These are phyloP conservation scores for Luffa aegyptiaca DNA, from an alignment of 306 rosid species.

Conservation along the genomic window DNA sequence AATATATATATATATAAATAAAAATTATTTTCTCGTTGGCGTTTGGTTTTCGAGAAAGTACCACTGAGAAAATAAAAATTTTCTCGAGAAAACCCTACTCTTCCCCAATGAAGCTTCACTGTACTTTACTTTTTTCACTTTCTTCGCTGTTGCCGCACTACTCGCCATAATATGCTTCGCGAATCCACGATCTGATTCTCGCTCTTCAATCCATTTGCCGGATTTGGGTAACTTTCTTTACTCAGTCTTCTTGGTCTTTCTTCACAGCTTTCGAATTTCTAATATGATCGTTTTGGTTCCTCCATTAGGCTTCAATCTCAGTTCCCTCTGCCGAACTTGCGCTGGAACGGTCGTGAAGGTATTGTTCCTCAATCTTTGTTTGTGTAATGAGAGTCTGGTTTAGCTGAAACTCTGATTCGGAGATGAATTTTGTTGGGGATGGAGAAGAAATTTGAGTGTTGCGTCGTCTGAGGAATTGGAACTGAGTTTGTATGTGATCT, in stretches of 20 bases:
- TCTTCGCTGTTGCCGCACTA: slow-evolving; percentile 4
- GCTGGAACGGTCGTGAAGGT: background rate
- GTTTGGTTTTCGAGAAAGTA: slow-evolving; percentile 30
- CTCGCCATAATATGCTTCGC: background rate
- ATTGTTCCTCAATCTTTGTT: background rate
- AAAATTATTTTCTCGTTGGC: slow-evolving; percentile 17
- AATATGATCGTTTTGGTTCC: background rate
- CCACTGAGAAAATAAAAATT: background rate
- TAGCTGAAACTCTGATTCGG: slow-evolving; percentile 1
- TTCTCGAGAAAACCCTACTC: slow-evolving; percentile 27
- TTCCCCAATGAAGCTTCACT: background rate
- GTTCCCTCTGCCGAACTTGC: background rate
- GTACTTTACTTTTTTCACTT: slow-evolving; percentile 1
- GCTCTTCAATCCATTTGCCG: background rate
- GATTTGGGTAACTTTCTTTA: background rate
- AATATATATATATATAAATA: background rate
- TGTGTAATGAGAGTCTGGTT: background rate
- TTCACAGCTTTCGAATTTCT: background rate
- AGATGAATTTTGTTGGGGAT: background rate
- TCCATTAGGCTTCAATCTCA: background rate
- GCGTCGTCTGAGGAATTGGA: background rate
- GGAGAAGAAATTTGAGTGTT: background rate
- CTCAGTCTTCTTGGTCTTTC: background rate
- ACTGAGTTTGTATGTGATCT: background rate
- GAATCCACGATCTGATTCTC: slow-evolving; percentile 13